Evolutionary conservation across 1,139 yeast genomes (phyloP), one percentile per base, ranked within the genome.

Genomic region (Pichia sp.): DNA sequence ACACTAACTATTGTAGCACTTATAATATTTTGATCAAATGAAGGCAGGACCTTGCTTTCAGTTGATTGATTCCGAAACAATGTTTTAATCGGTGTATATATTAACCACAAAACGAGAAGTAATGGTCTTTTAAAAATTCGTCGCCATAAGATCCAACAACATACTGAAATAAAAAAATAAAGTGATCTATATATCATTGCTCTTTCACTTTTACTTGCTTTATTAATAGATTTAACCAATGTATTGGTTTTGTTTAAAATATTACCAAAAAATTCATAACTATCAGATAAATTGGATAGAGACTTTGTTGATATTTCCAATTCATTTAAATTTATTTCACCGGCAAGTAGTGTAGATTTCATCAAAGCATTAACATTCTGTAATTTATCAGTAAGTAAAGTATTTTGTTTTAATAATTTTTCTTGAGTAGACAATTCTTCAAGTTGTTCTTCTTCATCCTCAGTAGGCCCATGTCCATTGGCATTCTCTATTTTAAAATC

Each of bases 121-220:
- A 79, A 67, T 0, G 90, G 90, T 12, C 74, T 66, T 54, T 73
- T 69, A 35, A 83, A 63, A 3, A 83, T 67, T 46, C 90, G 66
- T 52, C 82, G 65, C 80, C 84, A 83, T 2, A 82, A 52, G 23
- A 83, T 78, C 83, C 86, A 82, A 3, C 65, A 58, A 51, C 84
- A 67, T 32, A 81, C 82, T 2, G 71, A 52, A 3, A 71, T 65
- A 47, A 83, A 70, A 52, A 83, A 79, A 22, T 77, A 78, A 38
- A 82, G 55, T 29, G 86, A 71, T 43, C 75, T 61, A 52, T 79
- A 76, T 57, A 83, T 82, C 46, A 78, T 66, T 41, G 74, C 67
- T 42, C 84, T 70, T 55, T 84, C 92, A 50, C 72, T 65, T 45
- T 71, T 68, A 55, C 84, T 87, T 42, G 86, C 85, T 55, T 78